Evolutionary conservation across 1,284 basidiomycete genomes (phyloP), one percentile per base, ranked within the genome.

Genomic region (Lentinula novae-zelandiae): DNA sequence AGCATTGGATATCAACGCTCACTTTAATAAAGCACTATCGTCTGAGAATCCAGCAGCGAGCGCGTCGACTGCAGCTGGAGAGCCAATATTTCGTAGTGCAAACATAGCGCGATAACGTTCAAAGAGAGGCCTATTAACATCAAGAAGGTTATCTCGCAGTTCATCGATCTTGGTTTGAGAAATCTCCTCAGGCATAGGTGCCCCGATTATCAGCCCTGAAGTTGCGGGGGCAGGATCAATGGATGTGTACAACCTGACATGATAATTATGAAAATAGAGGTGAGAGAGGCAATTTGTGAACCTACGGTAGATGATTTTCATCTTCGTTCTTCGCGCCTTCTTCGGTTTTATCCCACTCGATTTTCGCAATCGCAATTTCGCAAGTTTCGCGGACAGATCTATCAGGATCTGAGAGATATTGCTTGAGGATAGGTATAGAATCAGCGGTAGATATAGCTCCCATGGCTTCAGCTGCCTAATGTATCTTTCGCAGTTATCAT

Each of bases 71-170:
- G 96, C 96, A 9, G 78, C 78, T 5, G 84, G 76, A 0, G 89
- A 89, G 33, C 93, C 93, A 54, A 94, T 90, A 73, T 98, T 96
- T 33, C 97, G 87, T 52, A 99, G 82, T 0, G 93, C 92, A 72
- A 99, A 99, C 97, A 99, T 99, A 48, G 97, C 96, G 13, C 97
- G 87, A 73, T 99, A 99, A 40, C 97, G 87, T 67, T 95, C 88
- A 69, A 99, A 99, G 0, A 99, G 84, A 0, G 93, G 83, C 0
- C 90, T 76, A 4, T 75, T 75, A 2, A 78, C 82, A 71, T 97
- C 82, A 33, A 96, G 81, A 0, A 98, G 80, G 9, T 82, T 82
- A 1, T 74, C 67, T 49, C 84, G 83, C 15, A 98, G 85, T n/a
- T 79, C 72, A 9, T 74, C 66, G 52, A 92, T 78, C n/a, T 73